phyloP scores from a whole-genome alignment of 495 filamentous ascomycete genomes.

The Penicillium dipodomyicola region DNA sequence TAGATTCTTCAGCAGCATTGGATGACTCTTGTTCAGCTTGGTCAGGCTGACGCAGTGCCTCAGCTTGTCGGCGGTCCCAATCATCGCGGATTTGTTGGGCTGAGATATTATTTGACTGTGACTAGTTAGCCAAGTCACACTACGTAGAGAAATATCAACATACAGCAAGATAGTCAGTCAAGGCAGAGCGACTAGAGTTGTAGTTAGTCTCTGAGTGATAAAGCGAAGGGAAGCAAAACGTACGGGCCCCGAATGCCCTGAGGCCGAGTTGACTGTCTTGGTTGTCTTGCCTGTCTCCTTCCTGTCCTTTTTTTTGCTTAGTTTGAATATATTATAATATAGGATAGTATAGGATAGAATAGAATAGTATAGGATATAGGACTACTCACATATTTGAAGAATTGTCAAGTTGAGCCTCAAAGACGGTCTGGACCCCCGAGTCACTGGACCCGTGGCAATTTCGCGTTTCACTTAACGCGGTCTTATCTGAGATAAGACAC shows the following conservation, averaged over 20 bases:
- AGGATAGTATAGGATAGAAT: neutral
- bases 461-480: slow-evolving; percentile 53
- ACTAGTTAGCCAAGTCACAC: slow-evolving; percentile 8
- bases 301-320: slow-evolving; percentile 30
- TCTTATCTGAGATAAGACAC: slow-evolving; percentile 23
- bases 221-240: slow-evolving; percentile 24
- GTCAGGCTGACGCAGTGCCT: slow-evolving; percentile 25
- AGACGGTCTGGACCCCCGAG: slow-evolving; percentile 14
- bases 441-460: slow-evolving; percentile 45
- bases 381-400: slow-evolving; percentile 10
- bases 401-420: neutral
- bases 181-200: slow-evolving; percentile 59
- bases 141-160: slow-evolving; percentile 21
- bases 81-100: slow-evolving; percentile 71
- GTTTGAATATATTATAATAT: slow-evolving; percentile 5
- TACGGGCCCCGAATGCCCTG: slow-evolving; percentile 64
- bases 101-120: slow-evolving; percentile 83
- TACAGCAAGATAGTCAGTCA: slow-evolving; percentile 79
- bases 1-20: slow-evolving; percentile 14
- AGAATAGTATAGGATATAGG: too few species aligned
- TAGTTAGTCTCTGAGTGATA: neutral
- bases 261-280: slow-evolving; percentile 33
- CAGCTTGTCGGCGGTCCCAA: slow-evolving; percentile 50
- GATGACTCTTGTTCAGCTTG: slow-evolving; percentile 10
- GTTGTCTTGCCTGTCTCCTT: slow-evolving; percentile 26